Base-by-base conservation (phyloP, 768 basidiomycete species). In the Psilocybe sp. region DNA sequence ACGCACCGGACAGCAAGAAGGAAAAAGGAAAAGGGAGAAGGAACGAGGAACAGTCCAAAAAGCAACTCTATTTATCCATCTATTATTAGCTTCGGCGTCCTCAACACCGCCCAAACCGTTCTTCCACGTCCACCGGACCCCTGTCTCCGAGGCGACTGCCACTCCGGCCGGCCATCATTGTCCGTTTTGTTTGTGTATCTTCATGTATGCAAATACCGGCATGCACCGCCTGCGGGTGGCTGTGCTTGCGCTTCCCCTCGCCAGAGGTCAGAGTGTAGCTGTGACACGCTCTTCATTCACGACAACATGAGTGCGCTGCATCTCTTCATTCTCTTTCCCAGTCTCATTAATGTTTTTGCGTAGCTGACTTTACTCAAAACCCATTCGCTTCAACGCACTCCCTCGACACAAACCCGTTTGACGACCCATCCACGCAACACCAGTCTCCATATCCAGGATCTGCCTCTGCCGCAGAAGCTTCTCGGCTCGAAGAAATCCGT, bases 371-470 rank as follows among this genome's bases (percentile, higher is more conserved):
- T 57, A 75, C 75, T 41, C 78, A 88, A 63, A 92, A 93, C 57
- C 91, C 91, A 0, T 93, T 93, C 68, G 84, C 89, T 8, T 92
- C 90, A 9, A 81, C 86, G 13, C 82, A 89, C 60, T 89, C 89
- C 2, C 84, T 93, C 44, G 92, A 92, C 63, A 76, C 81, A 48
- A 95, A 95, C 67, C 92, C 92, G 1, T 95, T 95, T 64, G 91
- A 92, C 59, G 92, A 95, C 78, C 89, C 49, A 28, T 20, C 53
- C 8, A 36, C 89, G 31, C 60, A 73, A n/a, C 67, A 61, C 51
- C 76, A 58, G 42, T 67, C 46, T 65, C 71, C 62, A 28, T 28
- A 28, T 28, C 23, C 23, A 28, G 23, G 23, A 54, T 51, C 66
- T 55, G 49, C 56, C 50, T 53, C 51, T 50, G 53, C 67, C 57